These are phyloP conservation scores for Cavenderia fasciculata DNA, from an alignment of 78 protist species.

Conservation along the genomic window DNA sequence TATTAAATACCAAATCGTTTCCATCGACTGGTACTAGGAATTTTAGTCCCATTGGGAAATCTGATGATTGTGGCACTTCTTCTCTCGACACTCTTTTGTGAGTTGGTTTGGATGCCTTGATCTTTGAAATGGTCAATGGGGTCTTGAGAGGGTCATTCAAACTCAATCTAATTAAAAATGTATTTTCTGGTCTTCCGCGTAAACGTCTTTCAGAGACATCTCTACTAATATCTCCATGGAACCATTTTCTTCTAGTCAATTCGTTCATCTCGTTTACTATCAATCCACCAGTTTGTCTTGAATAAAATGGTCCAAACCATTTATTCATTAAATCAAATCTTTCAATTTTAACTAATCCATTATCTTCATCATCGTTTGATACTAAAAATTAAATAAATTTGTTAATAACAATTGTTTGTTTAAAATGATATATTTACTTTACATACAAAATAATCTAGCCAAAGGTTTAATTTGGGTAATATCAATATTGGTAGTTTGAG, in stretches of 20 bases:
- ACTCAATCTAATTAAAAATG: conserved; percentile 58
- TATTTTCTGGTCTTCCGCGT: conserved; percentile 73
- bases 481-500: neutral
- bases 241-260: conserved; percentile 54
- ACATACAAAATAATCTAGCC: conserved; percentile 18
- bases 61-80: neutral
- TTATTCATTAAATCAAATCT: conserved; percentile 70
- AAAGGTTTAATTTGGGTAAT: conserved; percentile 3
- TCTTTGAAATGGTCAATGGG: conserved; percentile 74
- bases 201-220: conserved; percentile 64
- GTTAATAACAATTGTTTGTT: neutral
- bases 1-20: conserved; percentile 16
- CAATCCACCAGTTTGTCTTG: neutral
- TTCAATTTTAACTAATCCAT: conserved; percentile 56
- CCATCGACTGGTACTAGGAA: conserved; percentile 50
- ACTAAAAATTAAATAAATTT: neutral
- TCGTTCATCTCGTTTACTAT: conserved; percentile 42
- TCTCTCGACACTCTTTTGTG: conserved; percentile 71
- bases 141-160: conserved; percentile 63
- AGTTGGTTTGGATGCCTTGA: conserved; percentile 31
- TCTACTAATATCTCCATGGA: conserved; percentile 73
- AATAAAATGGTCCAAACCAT: conserved; percentile 78
- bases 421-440: neutral
- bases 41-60: conserved; percentile 61
- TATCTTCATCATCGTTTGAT: conserved; percentile 34